Percentiles rank a stretch among this genome's conserved stretches.
Evolutionary conservation across 768 basidiomycete species (phyloP).

Genomic region (Leccinum incarnatum): DNA sequence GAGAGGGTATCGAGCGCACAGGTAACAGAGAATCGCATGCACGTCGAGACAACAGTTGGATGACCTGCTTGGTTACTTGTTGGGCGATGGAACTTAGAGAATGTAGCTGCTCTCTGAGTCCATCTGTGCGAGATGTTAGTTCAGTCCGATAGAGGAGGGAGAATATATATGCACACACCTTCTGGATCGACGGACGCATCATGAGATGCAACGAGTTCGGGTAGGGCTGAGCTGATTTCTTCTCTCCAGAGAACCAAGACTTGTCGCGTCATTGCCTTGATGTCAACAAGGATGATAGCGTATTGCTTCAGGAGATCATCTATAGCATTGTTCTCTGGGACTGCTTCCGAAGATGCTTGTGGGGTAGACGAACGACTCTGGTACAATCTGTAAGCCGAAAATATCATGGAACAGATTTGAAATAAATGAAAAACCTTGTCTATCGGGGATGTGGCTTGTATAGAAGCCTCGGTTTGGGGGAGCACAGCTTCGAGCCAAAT

Average conservation of each 20-base stretch:
- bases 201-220: slow-evolving; percentile 36
- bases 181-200: slow-evolving; percentile 40
- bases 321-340: slow-evolving; percentile 51
- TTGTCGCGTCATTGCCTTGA: slow-evolving; percentile 53
- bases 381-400: slow-evolving; percentile 7
- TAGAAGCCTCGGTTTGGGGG: slow-evolving; percentile 40
- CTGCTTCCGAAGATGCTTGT: slow-evolving; percentile 43
- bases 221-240: slow-evolving; percentile 62
- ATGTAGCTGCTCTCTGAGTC: slow-evolving; percentile 52
- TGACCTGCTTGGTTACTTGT: slow-evolving; percentile 60
- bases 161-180: slow-evolving; percentile 40
- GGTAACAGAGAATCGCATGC: slow-evolving; percentile 82
- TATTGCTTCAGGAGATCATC: slow-evolving; percentile 72
- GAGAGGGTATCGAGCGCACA: slow-evolving; percentile 85
- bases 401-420: neutral
- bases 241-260: slow-evolving; percentile 62
- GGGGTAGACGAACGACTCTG: slow-evolving; percentile 54
- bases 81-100: slow-evolving; percentile 50
- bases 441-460: slow-evolving; percentile 33
- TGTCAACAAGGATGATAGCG: slow-evolving; percentile 66
- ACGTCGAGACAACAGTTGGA: slow-evolving; percentile 70
- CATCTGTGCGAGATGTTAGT: slow-evolving; percentile 38
- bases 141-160: neutral
- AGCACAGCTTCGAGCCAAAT: slow-evolving; percentile 70
- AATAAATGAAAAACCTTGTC: slow-evolving; percentile 29